Base-by-base conservation (phyloP, 2,329 filamentous ascomycete species). In the Paecilomyces fulvus region DNA sequence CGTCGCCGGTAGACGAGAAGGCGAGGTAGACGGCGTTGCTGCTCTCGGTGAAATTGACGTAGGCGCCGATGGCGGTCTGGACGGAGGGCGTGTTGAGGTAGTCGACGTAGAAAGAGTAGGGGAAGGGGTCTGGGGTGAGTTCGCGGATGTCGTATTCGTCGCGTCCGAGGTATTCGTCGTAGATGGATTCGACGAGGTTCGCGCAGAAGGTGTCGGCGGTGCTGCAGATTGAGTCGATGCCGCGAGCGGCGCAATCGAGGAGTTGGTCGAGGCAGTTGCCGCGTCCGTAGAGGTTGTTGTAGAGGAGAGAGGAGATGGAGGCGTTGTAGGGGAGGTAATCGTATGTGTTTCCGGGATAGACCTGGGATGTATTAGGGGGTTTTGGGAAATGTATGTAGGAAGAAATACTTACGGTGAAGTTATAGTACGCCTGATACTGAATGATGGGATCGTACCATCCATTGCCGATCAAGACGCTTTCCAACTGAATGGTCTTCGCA, bases 191-290 rank as follows among this genome's bases (percentile, higher is more conserved):
- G 2, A 86, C 80, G 28, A 82, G 72, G 53, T 71, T 58, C 33
- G 70, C 72, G 70, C 83, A 86, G 67, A 83, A 84, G 56, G 68
- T 70, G 65, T 85, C 82, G 1, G 84, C 82, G 2, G 70, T 65
- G 1, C 67, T 64, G 70, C 83, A 87, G 51, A 83, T 67, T 4
- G 73, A 67, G 61, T 84, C 74, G 51, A 74, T 68, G 0, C 80
- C 80, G 3, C 74, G 76, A 1, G 73, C 73, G 58, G 79, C 77
- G 75, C 83, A 87, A 58, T 80, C 73, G 11, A 76, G 70, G n/a
- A 80, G 77, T 55, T 77, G 75, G 63, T 85, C 82, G 25, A 81
- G 67, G 66, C 84, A 86, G 66, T 85, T 85, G 30, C 83, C 83
- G 1, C 73, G 64, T 1, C 83, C 83, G 64, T 84, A 86, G 30